Conservation (phyloP, 2,329 filamentous ascomycete species). For the Aspergillus felis region DNA sequence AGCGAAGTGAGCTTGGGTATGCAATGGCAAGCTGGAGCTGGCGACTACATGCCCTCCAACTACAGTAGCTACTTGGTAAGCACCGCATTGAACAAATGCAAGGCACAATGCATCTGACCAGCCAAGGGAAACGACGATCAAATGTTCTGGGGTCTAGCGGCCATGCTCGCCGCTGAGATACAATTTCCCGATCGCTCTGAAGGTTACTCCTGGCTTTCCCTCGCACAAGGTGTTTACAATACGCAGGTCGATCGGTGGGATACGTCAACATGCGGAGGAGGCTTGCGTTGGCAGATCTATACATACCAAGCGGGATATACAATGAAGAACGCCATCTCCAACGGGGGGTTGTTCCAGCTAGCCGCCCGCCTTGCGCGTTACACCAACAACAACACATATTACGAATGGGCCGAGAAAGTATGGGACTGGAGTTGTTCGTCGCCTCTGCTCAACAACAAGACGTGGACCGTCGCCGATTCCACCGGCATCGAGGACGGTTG, state of each 20-base stretch:
- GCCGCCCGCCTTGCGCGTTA: slow-evolving; percentile 67
- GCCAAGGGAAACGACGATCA: slow-evolving; percentile 65
- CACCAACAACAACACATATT: slow-evolving; percentile 63
- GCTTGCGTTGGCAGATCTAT: slow-evolving; percentile 79
- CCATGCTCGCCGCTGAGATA: slow-evolving; percentile 63
- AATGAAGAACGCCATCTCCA: slow-evolving; percentile 80
- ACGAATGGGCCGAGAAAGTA: slow-evolving; percentile 56
- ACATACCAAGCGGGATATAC: slow-evolving; percentile 70
- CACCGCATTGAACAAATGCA: background rate
- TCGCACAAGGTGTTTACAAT: slow-evolving; percentile 70
- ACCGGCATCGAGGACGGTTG: slow-evolving; percentile 57
- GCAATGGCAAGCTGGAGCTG: slow-evolving; percentile 30
- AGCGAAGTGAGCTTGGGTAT: slow-evolving; percentile 46
- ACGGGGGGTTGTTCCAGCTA: slow-evolving; percentile 79
- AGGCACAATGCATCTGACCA: background rate
- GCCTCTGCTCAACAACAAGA: slow-evolving; percentile 56
- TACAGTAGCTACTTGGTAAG: slow-evolving; percentile 31
- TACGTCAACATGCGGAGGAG: slow-evolving; percentile 62
- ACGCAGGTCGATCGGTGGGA: slow-evolving; percentile 69
- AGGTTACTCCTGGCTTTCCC: slow-evolving; percentile 45
- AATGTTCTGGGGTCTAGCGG: slow-evolving; percentile 65
- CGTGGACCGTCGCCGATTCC: slow-evolving; percentile 63
- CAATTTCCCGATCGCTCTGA: slow-evolving; percentile 57
- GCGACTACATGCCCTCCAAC: slow-evolving; percentile 37
- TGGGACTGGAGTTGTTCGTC: slow-evolving; percentile 59